These are phyloP conservation scores for Naganishia liquefaciens DNA, from an alignment of 1,284 basidiomycete species.

Conservation along the genomic window DNA sequence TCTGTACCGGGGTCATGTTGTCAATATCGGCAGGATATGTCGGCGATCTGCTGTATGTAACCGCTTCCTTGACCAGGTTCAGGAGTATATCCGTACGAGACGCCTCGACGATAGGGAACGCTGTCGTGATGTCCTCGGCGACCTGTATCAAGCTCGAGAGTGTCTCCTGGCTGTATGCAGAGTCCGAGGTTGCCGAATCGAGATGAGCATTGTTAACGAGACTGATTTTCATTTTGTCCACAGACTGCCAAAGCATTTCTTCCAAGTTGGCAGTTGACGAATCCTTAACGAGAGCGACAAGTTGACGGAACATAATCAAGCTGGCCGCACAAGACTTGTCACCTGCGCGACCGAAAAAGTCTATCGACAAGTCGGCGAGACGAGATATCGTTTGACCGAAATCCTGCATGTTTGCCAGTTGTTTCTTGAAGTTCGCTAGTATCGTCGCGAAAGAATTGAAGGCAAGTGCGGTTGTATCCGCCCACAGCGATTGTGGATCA, in stretches of 20 bases:
- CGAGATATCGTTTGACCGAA: neutral
- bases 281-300: slow-evolving; percentile 5
- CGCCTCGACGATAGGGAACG: neutral
- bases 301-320: slow-evolving; percentile 5
- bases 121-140: slow-evolving; percentile 26
- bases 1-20: slow-evolving; percentile 77
- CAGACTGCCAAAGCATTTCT: slow-evolving; percentile 13
- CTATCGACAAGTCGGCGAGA: slow-evolving; percentile 8
- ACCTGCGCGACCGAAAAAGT: slow-evolving; percentile 12
- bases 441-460: slow-evolving; percentile 14
- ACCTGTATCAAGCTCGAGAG: slow-evolving; percentile 61
- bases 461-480: slow-evolving; percentile 16
- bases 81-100: slow-evolving; percentile 68
- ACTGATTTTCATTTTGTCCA: slow-evolving; percentile 2
- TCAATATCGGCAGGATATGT: slow-evolving; percentile 88
- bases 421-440: slow-evolving; percentile 1
- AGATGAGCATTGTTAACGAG: slow-evolving; percentile 18
- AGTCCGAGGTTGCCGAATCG: slow-evolving; percentile 25
- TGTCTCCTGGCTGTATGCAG: slow-evolving; percentile 81
- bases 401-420: neutral
- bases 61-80: slow-evolving; percentile 72
- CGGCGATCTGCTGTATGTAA: slow-evolving; percentile 77
- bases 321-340: slow-evolving; percentile 16
- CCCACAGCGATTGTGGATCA: slow-evolving; percentile 7
- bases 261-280: neutral